phyloP scores from a whole-genome alignment of 192 early-diverging fungal species.

The Coemansia sp. region DNA sequence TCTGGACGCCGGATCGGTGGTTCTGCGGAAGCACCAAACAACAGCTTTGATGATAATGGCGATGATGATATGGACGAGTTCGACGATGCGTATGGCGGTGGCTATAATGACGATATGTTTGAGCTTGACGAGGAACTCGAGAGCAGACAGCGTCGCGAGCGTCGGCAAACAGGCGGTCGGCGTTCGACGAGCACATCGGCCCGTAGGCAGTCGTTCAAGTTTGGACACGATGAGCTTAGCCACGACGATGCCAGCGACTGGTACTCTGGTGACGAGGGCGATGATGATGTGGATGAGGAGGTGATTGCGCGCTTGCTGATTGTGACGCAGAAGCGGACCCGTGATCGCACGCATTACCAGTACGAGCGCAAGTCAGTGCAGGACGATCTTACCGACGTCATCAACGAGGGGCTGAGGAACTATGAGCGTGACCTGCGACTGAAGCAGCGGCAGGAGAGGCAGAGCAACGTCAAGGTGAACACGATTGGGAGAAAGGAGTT shows the following conservation, averaged over 20 bases:
- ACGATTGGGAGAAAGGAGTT: slow-evolving; percentile 64
- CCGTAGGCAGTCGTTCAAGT: slow-evolving; percentile 28
- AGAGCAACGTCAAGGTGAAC: slow-evolving; percentile 59
- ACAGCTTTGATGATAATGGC: neutral
- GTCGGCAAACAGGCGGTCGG: slow-evolving; percentile 18
- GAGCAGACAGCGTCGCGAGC: slow-evolving; percentile 40
- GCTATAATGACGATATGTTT: slow-evolving; percentile 74
- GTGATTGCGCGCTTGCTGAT: slow-evolving; percentile 84
- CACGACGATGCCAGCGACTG: slow-evolving; percentile 60
- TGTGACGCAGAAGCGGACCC: slow-evolving; percentile 78
- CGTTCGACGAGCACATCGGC: slow-evolving; percentile 27
- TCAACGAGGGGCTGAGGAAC: slow-evolving; percentile 92
- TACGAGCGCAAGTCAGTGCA: slow-evolving; percentile 78
- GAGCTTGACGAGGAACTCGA: slow-evolving; percentile 80
- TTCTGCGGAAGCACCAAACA: neutral
- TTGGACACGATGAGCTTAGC: slow-evolving; percentile 47
- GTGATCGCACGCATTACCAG: slow-evolving; percentile 69
- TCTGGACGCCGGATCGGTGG: slow-evolving; percentile 27
- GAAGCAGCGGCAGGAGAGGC: slow-evolving; percentile 50
- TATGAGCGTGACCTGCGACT: slow-evolving; percentile 78
- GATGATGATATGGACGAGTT: neutral
- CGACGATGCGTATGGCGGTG: slow-evolving; percentile 14
- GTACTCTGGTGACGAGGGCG: slow-evolving; percentile 65
- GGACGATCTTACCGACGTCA: slow-evolving; percentile 86
- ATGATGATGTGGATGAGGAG: slow-evolving; percentile 89